These are phyloP conservation scores for Globisporangium camurandrum DNA, from an alignment of 352 stramenopile species.

Conservation along the genomic window DNA sequence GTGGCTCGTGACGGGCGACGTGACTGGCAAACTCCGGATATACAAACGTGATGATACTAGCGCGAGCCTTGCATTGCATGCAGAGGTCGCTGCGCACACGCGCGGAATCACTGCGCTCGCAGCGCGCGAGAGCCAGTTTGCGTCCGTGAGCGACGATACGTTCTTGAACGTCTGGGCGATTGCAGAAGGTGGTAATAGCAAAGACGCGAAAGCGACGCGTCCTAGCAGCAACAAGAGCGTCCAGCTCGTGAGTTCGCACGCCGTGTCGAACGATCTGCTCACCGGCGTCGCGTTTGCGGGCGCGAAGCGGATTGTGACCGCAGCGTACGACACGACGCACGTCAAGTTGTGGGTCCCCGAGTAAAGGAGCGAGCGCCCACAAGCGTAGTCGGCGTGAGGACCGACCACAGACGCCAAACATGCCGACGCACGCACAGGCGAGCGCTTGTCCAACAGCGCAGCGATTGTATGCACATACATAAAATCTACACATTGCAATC, in stretches of 20 bases:
- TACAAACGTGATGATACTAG: conserved; percentile 19
- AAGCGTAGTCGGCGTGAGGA: too few species aligned
- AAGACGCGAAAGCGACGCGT: background rate
- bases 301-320: conserved; percentile 43
- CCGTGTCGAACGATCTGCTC: conserved; percentile 54
- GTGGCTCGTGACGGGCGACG: conserved; percentile 48
- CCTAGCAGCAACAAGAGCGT: conserved; percentile 15
- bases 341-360: conserved; percentile 65
- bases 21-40: conserved; percentile 51
- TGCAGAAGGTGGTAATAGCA: conserved; percentile 14
- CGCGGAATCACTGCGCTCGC: conserved; percentile 63
- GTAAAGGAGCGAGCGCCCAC: too few species aligned
- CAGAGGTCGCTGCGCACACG: conserved; percentile 62
- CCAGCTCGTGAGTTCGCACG: conserved; percentile 53
- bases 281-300: conserved; percentile 45
- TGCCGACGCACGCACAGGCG: too few species aligned
- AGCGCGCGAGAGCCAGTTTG: conserved; percentile 34
- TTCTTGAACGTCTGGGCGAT: conserved; percentile 80
- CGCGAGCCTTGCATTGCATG: conserved; percentile 33
- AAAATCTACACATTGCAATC: too few species aligned
- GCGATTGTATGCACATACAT: too few species aligned
- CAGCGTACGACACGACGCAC: conserved; percentile 56
- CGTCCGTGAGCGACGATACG: conserved; percentile 66
- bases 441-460: too few species aligned
- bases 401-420: too few species aligned